Percentiles rank a stretch among this genome's conserved stretches.
Evolutionary conservation across 768 basidiomycete species (phyloP).

Genomic region (Kwoniella sp.): DNA sequence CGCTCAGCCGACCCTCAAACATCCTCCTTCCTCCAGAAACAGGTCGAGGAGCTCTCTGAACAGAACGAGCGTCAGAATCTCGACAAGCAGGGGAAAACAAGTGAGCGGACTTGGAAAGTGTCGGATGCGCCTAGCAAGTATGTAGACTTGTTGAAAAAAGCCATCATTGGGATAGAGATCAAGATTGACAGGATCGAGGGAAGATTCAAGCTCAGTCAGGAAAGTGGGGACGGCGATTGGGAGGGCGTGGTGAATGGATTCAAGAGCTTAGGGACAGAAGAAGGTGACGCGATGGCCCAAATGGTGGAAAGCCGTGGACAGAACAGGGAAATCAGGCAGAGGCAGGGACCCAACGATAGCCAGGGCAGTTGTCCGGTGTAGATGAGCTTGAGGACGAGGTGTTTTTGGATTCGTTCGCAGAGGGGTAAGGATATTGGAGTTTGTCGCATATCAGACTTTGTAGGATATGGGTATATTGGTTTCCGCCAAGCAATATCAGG

Average conservation of each 20-base stretch:
- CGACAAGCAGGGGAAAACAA: slow-evolving; percentile 3
- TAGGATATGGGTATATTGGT: too few relatives aligned
- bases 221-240: slow-evolving; percentile 48
- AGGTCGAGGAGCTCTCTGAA: slow-evolving; percentile 44
- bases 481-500: too few relatives aligned
- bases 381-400: too few relatives aligned
- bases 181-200: slow-evolving; percentile 50
- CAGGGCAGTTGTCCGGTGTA: too few relatives aligned
- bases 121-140: slow-evolving; percentile 49
- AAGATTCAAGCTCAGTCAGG: slow-evolving; percentile 53
- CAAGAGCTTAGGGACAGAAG: slow-evolving; percentile 32
- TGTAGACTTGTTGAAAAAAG: slow-evolving; percentile 48
- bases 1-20: slow-evolving; percentile 14
- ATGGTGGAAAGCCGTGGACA: slow-evolving; percentile 23
- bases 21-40: slow-evolving; percentile 38
- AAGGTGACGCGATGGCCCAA: slow-evolving; percentile 38
- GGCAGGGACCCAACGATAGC: too few relatives aligned
- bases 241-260: slow-evolving; percentile 51
- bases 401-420: too few relatives aligned
- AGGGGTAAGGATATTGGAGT: too few relatives aligned
- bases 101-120: slow-evolving; percentile 42
- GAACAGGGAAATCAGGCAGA: not conserved
- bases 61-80: slow-evolving; percentile 19
- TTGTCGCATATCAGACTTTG: too few relatives aligned
- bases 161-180: slow-evolving; percentile 53